Evolutionary conservation across 2,329 filamentous ascomycete species (phyloP).

Genomic region (Metarhizium sp.): DNA sequence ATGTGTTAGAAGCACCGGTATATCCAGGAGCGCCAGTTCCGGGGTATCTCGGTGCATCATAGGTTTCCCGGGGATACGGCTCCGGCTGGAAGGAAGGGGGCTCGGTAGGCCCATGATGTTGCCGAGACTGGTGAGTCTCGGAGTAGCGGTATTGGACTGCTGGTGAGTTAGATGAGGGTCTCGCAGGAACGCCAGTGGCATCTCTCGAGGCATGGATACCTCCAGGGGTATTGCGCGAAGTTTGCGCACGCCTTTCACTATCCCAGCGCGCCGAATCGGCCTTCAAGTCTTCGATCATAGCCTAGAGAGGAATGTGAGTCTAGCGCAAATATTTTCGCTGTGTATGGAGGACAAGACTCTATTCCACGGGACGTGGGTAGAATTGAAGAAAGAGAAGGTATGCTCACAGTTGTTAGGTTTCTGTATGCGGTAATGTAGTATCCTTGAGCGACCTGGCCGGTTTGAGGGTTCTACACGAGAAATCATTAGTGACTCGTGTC

Average conservation of each 20-base stretch:
- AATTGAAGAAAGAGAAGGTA: background rate
- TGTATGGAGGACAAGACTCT: background rate
- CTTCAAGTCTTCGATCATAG: slow-evolving; percentile 55
- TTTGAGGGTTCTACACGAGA: slow-evolving; percentile 38
- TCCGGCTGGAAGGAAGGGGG: slow-evolving; percentile 25
- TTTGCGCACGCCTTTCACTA: slow-evolving; percentile 48
- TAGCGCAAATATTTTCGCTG: background rate
- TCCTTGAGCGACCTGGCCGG: slow-evolving; percentile 54
- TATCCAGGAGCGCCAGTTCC: slow-evolving; percentile 40
- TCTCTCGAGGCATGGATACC: slow-evolving; percentile 48
- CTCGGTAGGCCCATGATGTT: slow-evolving; percentile 38
- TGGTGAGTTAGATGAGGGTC: slow-evolving; percentile 48
- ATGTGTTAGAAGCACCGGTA: slow-evolving; percentile 32
- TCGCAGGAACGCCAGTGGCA: slow-evolving; percentile 35
- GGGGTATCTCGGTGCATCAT: slow-evolving; percentile 38
- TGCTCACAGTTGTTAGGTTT: slow-evolving; percentile 65
- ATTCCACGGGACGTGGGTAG: background rate
- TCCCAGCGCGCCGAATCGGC: slow-evolving; percentile 54
- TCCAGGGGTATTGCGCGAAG: slow-evolving; percentile 43
- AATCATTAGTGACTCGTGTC: background rate
- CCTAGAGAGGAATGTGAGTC: slow-evolving; percentile 27
- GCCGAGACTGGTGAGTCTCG: slow-evolving; percentile 38
- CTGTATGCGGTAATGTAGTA: slow-evolving; percentile 74
- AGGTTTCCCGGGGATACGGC: slow-evolving; percentile 31
- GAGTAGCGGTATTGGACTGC: slow-evolving; percentile 49